These are phyloP conservation scores for Lactifluus hygrophoroides DNA, from an alignment of 768 basidiomycete species.

Conservation along the genomic window DNA sequence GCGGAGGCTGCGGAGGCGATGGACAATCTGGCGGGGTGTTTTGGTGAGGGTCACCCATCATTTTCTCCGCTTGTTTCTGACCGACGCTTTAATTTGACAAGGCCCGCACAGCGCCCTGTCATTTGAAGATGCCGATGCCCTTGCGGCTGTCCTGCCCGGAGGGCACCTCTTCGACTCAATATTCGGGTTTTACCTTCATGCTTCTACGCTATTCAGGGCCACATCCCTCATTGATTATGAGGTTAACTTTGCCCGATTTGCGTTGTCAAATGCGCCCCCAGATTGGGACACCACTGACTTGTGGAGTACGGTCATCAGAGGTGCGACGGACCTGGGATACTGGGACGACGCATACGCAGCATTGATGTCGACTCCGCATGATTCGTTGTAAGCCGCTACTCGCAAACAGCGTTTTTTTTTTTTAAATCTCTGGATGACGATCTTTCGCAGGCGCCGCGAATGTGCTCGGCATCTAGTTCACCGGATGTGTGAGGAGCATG, in stretches of 20 bases:
- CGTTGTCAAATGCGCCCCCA: conserved; percentile 58
- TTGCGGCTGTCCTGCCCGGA: conserved; percentile 53
- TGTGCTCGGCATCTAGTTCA: conserved; percentile 76
- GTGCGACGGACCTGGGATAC: conserved; percentile 58
- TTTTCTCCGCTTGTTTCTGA: background rate
- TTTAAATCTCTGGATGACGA: background rate
- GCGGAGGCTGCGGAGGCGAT: conserved; percentile 68
- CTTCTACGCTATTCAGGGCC: conserved; percentile 64
- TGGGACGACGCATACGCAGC: conserved; percentile 87
- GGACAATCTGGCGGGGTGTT: conserved; percentile 65
- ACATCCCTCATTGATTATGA: conserved; percentile 49
- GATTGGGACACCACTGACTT: conserved; percentile 53
- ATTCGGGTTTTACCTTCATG: conserved; percentile 71
- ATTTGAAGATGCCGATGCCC: conserved; percentile 53
- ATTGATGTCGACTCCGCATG: conserved; percentile 64
- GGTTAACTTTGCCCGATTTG: conserved; percentile 67
- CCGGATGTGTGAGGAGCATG: conserved; percentile 86
- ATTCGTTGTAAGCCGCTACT: conserved; percentile 57
- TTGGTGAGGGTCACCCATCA: conserved; percentile 44
- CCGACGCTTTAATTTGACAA: conserved; percentile 23
- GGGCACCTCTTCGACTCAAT: conserved; percentile 48
- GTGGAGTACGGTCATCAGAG: conserved; percentile 73
- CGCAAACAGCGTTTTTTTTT: background rate
- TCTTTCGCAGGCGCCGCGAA: conserved; percentile 59
- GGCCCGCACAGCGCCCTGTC: conserved; percentile 43